A percentile compares a stretch with the other conserved stretches of the same genome.
Conservation (phyloP, 1,284 basidiomycete genomes). For the Pisolithus thermaeus region DNA sequence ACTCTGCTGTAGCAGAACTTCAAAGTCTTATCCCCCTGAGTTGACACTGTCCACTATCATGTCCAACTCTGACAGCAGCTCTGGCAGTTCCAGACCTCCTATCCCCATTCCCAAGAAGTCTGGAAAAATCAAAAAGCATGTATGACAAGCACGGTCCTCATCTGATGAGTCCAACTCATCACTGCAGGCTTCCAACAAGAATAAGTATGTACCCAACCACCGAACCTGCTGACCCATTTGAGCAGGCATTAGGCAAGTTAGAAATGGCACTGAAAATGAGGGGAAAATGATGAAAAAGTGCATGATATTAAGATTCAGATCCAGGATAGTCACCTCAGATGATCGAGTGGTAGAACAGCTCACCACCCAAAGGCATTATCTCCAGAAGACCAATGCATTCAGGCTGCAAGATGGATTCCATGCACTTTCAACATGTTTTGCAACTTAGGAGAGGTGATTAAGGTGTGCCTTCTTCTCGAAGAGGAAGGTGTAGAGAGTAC, state of each 20-base stretch:
- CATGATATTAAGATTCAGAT: neutral
- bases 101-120: neutral
- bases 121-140: neutral
- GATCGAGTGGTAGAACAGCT: too few species aligned
- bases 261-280: neutral
- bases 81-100: neutral
- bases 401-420: conserved; percentile 4
- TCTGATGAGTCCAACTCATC: neutral
- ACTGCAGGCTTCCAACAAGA: neutral
- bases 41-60: neutral
- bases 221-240: neutral
- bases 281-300: neutral
- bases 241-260: neutral
- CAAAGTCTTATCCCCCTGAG: neutral
- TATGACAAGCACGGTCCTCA: neutral
- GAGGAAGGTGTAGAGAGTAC: neutral
- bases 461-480: conserved; percentile 1
- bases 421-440: conserved; percentile 1
- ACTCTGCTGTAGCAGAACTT: neutral
- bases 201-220: neutral
- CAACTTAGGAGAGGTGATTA: neutral
- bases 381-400: neutral
- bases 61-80: neutral
- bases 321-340: neutral
- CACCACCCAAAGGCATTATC: neutral